Base-by-base conservation (phyloP, 257 asterid species). In the Salvia hispanica region DNA sequence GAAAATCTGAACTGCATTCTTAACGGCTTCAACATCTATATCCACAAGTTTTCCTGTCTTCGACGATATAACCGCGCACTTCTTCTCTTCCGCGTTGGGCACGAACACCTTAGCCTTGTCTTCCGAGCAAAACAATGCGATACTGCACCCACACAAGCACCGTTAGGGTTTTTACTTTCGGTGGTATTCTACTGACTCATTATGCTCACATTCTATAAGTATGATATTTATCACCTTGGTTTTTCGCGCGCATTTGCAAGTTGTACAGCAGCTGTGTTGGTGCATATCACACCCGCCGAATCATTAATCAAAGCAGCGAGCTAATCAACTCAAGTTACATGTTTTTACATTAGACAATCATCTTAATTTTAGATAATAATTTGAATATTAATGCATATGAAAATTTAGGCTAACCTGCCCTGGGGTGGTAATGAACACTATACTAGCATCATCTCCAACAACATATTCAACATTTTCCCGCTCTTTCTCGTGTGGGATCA, bases 401-500 rank as follows among this genome's bases (percentile, higher is more conserved):
- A 21, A 52, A 47, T 44, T 25, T 11, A 31, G 25, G 9, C 73
- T 34, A 65, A 90, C 96, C 97, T 91, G 96, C 13, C 97, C 95
- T 6, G 96, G 96, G 1, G 96, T 88, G 68, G 96, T 91, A 42
- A 91, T 86, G 85, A 91, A 88, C 74, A 91, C 82, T 43, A 88
- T 86, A 66, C 87, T 78, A 71, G 96, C 86, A 78, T 82, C 91
- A 5, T 82, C 85, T 56, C 96, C 92, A 43, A 83, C 89, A 12
- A 81, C 78, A 4, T 86, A 82, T 77, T 86, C 89, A 3, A 88
- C 88, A 44, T 82, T 76, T 72, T 82, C 95, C 71, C 97, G 85
- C 72, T 85, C 95, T 61, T 76, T 88, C 84, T 91, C 96, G 46
- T 88, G 97, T 57, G 97, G 97, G 77, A 88, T 84, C 64, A 88